phyloP scores from a whole-genome alignment of 441 rosid genomes.

The Breynia disticha region DNA sequence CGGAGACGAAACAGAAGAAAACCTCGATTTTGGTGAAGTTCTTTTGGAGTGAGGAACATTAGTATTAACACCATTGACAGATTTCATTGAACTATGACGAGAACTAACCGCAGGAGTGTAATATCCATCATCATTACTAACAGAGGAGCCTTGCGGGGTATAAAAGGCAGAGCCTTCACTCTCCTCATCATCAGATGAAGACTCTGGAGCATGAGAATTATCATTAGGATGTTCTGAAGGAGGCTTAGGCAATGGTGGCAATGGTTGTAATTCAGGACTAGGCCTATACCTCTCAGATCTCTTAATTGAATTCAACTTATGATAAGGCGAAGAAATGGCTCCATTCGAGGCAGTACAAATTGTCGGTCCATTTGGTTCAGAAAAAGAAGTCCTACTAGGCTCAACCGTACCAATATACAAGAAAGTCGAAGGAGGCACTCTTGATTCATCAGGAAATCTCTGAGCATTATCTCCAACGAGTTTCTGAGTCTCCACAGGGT shows the following conservation, averaged over 20 bases:
- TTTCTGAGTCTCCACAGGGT: conserved; percentile 53
- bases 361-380: conserved; percentile 29
- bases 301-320: conserved; percentile 51
- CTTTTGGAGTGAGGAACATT: conserved; percentile 77
- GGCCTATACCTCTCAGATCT: conserved; percentile 85
- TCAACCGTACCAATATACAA: conserved; percentile 89
- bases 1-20: conserved; percentile 18
- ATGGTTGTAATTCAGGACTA: conserved; percentile 91
- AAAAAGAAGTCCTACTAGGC: conserved; percentile 37
- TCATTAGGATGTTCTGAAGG: conserved; percentile 20
- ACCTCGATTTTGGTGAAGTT: conserved; percentile 68
- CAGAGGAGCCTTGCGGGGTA: conserved; percentile 66
- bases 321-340: conserved; percentile 56
- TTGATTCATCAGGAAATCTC: conserved; percentile 44
- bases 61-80: conserved; percentile 8
- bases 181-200: conserved; percentile 47
- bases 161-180: conserved; percentile 53
- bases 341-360: no score
- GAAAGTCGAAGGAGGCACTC: conserved; percentile 56
- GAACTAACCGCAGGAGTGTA: conserved; percentile 31
- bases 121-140: conserved; percentile 61
- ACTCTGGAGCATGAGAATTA: conserved; percentile 30
- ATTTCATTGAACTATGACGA: no score
- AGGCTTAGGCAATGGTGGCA: conserved; percentile 58
- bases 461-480: conserved; percentile 52